Evolutionary conservation across 2,329 filamentous ascomycete species (phyloP).

Genomic region (Leptographium procerum): DNA sequence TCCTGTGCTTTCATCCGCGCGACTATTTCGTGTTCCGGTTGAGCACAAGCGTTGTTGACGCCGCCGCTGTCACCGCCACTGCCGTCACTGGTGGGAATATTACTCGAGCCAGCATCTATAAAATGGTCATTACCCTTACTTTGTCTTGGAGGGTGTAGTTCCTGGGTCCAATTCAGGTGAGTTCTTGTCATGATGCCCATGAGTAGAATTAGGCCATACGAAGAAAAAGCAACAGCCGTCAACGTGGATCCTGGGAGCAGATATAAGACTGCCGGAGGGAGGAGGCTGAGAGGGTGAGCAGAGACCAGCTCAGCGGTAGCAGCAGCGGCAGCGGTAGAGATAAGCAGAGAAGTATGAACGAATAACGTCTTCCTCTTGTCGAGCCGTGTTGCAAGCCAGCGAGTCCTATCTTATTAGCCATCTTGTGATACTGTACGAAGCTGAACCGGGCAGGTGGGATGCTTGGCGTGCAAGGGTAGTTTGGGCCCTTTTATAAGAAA

Average conservation of each 20-base stretch:
- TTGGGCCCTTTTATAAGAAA: neutral
- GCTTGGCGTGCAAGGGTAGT: neutral
- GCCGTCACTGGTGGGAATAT: neutral
- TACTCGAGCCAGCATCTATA: neutral
- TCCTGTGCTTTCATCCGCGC: neutral
- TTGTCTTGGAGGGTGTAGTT: slow-evolving; percentile 17
- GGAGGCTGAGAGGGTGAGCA: neutral
- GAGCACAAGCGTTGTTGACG: neutral
- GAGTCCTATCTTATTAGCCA: neutral
- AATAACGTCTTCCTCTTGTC: neutral
- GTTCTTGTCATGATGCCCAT: slow-evolving; percentile 25
- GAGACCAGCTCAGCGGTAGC: neutral
- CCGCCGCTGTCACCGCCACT: neutral
- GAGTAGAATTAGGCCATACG: slow-evolving; percentile 19
- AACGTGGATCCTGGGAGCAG: slow-evolving; percentile 19
- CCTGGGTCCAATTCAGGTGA: slow-evolving; percentile 20
- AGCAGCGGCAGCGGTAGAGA: neutral
- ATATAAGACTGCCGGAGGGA: neutral
- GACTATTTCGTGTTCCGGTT: neutral
- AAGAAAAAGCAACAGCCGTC: slow-evolving; percentile 19
- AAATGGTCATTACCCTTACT: neutral
- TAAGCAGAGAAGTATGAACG: neutral
- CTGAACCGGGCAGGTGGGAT: slow-evolving; percentile 9
- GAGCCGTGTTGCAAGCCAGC: neutral
- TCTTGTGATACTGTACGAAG: slow-evolving; percentile 8